These are phyloP conservation scores for Yamadazyma sp. DNA, from an alignment of 805 yeast species.

Conservation along the genomic window DNA sequence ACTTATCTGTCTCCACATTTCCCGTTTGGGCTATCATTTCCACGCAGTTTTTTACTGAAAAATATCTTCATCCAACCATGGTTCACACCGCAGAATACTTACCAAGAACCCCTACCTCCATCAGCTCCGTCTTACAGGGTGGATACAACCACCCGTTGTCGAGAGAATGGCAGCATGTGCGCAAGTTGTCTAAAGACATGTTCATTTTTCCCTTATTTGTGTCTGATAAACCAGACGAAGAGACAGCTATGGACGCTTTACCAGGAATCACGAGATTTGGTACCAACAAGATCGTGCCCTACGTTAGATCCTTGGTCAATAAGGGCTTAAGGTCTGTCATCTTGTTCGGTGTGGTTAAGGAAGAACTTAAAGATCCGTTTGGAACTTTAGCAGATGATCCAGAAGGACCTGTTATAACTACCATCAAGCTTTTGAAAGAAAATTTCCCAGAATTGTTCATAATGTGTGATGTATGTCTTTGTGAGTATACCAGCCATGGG, in stretches of 20 bases:
- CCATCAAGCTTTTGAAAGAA: conserved; percentile 61
- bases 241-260: conserved; percentile 65
- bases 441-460: conserved; percentile 82
- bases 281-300: conserved; percentile 71
- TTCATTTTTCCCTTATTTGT: conserved; percentile 91
- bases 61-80: too few relatives aligned
- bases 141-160: conserved; percentile 90
- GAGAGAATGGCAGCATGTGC: conserved; percentile 88
- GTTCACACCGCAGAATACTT: conserved; percentile 71
- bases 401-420: conserved; percentile 87
- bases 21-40: too few relatives aligned
- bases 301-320: conserved; percentile 62
- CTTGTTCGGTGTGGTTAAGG: conserved; percentile 82
- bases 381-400: conserved; percentile 97
- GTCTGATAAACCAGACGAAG: conserved; percentile 79
- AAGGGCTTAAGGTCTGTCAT: conserved; percentile 88
- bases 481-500: conserved; percentile 97
- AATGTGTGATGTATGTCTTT: conserved; percentile 92
- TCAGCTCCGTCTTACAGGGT: conserved; percentile 82
- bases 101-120: conserved; percentile 54
- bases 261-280: conserved; percentile 92
- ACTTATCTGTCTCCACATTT: too few relatives aligned
- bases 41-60: too few relatives aligned
- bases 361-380: conserved; percentile 70
- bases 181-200: conserved; percentile 82